These are phyloP conservation scores for Zygotorulaspora florentina DNA, from an alignment of 805 yeast species.

Conservation along the genomic window DNA sequence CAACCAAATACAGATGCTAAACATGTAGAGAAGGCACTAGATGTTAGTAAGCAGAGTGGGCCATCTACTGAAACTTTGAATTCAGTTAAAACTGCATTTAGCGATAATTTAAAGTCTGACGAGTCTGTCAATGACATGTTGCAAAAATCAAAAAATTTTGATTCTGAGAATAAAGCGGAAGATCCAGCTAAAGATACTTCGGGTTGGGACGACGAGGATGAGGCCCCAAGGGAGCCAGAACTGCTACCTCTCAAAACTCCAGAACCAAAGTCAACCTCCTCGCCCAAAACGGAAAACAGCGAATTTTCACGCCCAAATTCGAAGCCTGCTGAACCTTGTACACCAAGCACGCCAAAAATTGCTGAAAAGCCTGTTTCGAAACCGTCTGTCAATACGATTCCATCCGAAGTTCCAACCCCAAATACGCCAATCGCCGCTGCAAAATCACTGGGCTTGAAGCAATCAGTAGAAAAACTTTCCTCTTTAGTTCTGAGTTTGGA, in stretches of 20 bases:
- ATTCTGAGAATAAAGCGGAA: slow-evolving; percentile 32
- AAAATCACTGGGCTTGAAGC: slow-evolving; percentile 62
- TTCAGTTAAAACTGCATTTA: slow-evolving; percentile 13
- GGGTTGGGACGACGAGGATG: slow-evolving; percentile 35
- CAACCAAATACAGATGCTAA: slow-evolving; percentile 16
- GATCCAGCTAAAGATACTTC: slow-evolving; percentile 34
- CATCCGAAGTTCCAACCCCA: not conserved
- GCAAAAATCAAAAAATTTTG: slow-evolving; percentile 30
- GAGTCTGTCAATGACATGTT: slow-evolving; percentile 29
- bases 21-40: slow-evolving; percentile 22
- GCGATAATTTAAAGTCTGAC: slow-evolving; percentile 25
- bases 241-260: slow-evolving; percentile 6
- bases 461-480: slow-evolving; percentile 65
- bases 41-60: not conserved
- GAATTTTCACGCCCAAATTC: slow-evolving; percentile 1
- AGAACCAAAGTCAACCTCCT: slow-evolving; percentile 14
- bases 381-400: not conserved
- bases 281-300: slow-evolving; percentile 14
- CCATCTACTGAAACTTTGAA: not conserved
- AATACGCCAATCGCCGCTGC: slow-evolving; percentile 17
- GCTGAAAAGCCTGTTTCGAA: slow-evolving; percentile 1
- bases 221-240: slow-evolving; percentile 6
- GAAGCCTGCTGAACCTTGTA: slow-evolving; percentile 12
- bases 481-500: slow-evolving; percentile 55
- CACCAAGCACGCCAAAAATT: not conserved